Conservation (phyloP, 192 early-diverging fungal species). For the Backusella tarrabulga region DNA sequence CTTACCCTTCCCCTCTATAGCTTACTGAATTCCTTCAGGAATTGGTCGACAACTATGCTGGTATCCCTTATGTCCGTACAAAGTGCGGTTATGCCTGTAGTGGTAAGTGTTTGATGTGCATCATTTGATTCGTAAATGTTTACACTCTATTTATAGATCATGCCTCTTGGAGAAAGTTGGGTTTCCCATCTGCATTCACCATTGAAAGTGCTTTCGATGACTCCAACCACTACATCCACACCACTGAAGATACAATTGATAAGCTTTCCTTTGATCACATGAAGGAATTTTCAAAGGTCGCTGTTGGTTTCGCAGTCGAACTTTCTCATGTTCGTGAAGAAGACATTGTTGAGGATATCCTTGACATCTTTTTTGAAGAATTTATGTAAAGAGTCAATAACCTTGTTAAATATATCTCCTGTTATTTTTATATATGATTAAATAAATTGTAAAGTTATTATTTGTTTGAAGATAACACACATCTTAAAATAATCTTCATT, state of each 20-base stretch:
- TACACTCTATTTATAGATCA: slow-evolving; percentile 70
- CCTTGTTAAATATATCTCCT: not conserved
- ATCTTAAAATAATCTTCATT: not conserved
- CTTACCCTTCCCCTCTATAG: slow-evolving; percentile 17
- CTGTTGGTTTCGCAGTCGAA: slow-evolving; percentile 86
- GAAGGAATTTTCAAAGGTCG: slow-evolving; percentile 83
- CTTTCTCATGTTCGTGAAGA: slow-evolving; percentile 44
- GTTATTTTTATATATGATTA: not conserved
- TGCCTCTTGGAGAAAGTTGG: slow-evolving; percentile 87
- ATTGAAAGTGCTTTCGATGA: slow-evolving; percentile 73
- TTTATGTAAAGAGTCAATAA: not conserved
- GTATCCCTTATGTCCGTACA: slow-evolving; percentile 65
- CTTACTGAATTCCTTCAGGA: slow-evolving; percentile 51
- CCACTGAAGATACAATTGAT: slow-evolving; percentile 72
- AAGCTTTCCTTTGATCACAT: slow-evolving; percentile 86
- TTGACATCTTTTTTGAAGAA: not conserved
- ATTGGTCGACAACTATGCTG: slow-evolving; percentile 63
- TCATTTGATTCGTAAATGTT: not conserved
- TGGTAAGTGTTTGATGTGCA: not conserved
- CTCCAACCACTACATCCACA: slow-evolving; percentile 82
- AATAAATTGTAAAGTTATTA: not conserved
- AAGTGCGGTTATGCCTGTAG: slow-evolving; percentile 81
- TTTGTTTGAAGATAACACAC: not conserved
- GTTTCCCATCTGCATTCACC: slow-evolving; percentile 83
- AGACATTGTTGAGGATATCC: not conserved